phyloP scores from a whole-genome alignment of 116 monocot genomes.

The Thalassia testudinum region DNA sequence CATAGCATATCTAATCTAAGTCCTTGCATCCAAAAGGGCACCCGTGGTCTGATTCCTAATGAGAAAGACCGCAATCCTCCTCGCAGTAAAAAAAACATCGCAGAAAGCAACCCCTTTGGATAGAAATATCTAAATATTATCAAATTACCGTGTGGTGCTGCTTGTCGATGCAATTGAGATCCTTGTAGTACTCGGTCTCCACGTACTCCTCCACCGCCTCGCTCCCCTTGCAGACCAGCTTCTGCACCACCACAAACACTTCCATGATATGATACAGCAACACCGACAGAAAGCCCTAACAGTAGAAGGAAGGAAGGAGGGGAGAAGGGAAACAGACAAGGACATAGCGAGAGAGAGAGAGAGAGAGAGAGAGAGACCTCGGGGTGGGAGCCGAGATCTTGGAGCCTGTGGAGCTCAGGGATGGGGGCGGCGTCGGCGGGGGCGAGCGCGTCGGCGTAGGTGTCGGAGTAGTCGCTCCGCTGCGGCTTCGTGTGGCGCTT shows the following conservation, averaged over 20 bases:
- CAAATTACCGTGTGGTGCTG: constrained; percentile 85
- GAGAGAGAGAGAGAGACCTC: constrained; percentile 18
- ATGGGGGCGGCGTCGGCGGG: constrained; percentile 16
- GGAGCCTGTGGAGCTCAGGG: constrained; percentile 69
- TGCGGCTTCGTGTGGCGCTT: constrained; percentile 83
- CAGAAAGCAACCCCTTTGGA: no score
- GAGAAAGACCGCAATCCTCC: no score
- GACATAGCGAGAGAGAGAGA: not conserved
- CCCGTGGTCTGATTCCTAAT: no score
- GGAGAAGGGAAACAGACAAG: not conserved
- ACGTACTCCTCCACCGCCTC: constrained; percentile 53
- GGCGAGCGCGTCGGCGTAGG: constrained; percentile 34
- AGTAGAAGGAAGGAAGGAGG: not conserved
- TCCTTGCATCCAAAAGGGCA: no score
- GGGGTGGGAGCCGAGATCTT: constrained; percentile 36
- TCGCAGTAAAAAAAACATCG: no score
- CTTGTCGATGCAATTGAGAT: constrained; percentile 57
- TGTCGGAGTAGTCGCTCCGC: constrained; percentile 63
- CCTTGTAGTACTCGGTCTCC: constrained; percentile 89
- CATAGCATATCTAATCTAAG: no score
- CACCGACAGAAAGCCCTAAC: not conserved
- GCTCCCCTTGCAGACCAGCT: constrained; percentile 39
- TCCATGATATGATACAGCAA: not conserved
- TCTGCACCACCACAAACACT: no score
- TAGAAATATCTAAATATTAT: no score